Base-by-base conservation (phyloP, 164 flowering plant species). In the Stephania japonica region DNA sequence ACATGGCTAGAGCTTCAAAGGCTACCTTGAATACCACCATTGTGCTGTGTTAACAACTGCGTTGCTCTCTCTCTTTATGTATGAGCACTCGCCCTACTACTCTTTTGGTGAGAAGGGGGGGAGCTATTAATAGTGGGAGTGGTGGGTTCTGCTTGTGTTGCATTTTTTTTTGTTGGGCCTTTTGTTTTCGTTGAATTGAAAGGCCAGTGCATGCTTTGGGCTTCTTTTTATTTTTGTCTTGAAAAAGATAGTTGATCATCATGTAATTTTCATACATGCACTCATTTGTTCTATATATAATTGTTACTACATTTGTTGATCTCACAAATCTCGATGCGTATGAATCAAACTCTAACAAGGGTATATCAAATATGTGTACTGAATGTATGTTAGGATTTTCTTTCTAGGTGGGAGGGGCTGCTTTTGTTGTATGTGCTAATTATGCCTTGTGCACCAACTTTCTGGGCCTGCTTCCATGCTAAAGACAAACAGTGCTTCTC, bases 401-500 rank as follows among this genome's bases (percentile, higher is more conserved):
- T n/a, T n/a, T n/a, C n/a, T n/a, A n/a, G 4, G 38, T 32, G 38
- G 38, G 38, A 32, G 38, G 38, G 38, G 38, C 38, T 32, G 38
- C 18, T 67, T 9, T 42, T 61, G 62, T 68, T 70, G 63, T 61
- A 66, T 72, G 65, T 62, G 53, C 38, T 32, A 32, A 32, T 32
- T 32, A 32, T 32, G 38, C 38, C 38, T 2, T 32, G 13, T 8
- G 53, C 14, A 53, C 59, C 65, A 67, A 68, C 59, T 72, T 78
- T 75, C 49, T 68, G 32, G 67, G 67, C 59, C 67, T 76, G 74
- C 63, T 63, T 49, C 72, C 66, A 47, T 21, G 41, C 66, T 56
- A 76, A 70, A 76, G 77, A 79, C 77, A 79, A 73, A 70, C 74
- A 62, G 24, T 19, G 7, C 64, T 32, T n/a, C 64, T 59, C 53